Conservation (phyloP, 108 stramenopile species). For the Nannochloropsis salina region DNA sequence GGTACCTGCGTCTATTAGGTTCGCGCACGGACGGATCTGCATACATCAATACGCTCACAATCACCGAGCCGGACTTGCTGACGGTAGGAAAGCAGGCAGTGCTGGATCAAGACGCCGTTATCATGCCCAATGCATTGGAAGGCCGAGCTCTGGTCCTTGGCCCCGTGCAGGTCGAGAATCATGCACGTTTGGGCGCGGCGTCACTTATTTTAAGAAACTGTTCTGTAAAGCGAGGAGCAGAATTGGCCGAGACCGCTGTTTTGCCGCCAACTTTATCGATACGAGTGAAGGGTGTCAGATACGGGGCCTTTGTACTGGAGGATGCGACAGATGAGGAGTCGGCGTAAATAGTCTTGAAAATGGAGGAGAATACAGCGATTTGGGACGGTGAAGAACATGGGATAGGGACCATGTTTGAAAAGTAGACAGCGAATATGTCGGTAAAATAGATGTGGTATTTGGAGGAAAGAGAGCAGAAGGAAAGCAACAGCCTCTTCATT, state of each 20-base stretch:
- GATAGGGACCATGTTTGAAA: neutral
- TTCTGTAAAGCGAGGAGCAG: neutral
- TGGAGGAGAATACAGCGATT: neutral
- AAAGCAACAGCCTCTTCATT: neutral
- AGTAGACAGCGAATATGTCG: neutral
- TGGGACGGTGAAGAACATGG: neutral
- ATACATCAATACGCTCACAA: neutral
- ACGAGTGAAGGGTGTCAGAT: neutral
- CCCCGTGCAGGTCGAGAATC: neutral
- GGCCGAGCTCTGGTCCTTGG: neutral
- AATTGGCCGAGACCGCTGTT: neutral
- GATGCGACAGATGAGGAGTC: neutral
- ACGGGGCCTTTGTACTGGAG: neutral
- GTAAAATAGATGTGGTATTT: neutral
- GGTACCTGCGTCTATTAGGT: neutral
- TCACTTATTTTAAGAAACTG: neutral
- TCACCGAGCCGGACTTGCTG: constrained; percentile 2
- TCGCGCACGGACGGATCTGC: neutral
- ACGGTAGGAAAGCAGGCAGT: neutral
- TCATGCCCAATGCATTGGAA: constrained; percentile 13
- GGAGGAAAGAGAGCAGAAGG: neutral
- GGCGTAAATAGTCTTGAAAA: constrained; percentile 15
- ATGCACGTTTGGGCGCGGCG: neutral
- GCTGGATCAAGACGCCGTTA: neutral
- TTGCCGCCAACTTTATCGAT: neutral